phyloP scores from a whole-genome alignment of 352 stramenopile species.

The Globisporangium viniferum region DNA sequence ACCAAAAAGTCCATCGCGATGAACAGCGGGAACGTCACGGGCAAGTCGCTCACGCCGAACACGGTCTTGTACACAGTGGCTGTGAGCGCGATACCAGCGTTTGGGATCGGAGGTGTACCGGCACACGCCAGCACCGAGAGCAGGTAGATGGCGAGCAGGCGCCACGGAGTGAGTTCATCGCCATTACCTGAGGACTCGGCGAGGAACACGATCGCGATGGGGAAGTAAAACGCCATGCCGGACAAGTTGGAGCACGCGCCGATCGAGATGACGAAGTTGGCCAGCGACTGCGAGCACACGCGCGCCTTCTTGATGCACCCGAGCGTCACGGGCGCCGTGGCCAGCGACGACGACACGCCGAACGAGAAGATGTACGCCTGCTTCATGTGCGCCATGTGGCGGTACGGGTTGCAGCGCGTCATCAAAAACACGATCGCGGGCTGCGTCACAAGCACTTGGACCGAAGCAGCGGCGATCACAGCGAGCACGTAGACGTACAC shows the following conservation, averaged over 20 bases:
- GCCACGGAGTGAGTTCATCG: slow-evolving; percentile 40
- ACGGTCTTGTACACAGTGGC: slow-evolving; percentile 64
- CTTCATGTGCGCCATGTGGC: slow-evolving; percentile 61
- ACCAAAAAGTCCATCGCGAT: slow-evolving; percentile 63
- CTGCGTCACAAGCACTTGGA: slow-evolving; percentile 47
- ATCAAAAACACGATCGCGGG: slow-evolving; percentile 62
- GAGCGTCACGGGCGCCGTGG: slow-evolving; percentile 43
- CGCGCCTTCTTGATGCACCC: slow-evolving; percentile 55
- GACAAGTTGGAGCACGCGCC: slow-evolving; percentile 63
- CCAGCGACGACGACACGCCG: slow-evolving; percentile 54
- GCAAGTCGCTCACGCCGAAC: slow-evolving; percentile 42
- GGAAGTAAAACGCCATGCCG: slow-evolving; percentile 55
- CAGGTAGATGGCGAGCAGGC: slow-evolving; percentile 48
- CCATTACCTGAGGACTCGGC: slow-evolving; percentile 58
- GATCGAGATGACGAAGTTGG: slow-evolving; percentile 72
- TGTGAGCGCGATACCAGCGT: slow-evolving; percentile 45
- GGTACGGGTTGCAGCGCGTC: slow-evolving; percentile 66
- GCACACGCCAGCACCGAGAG: slow-evolving; percentile 53
- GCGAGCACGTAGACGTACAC: slow-evolving; percentile 57
- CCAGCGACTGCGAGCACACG: slow-evolving; percentile 65
- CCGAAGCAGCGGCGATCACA: slow-evolving; percentile 24
- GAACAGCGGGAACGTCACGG: slow-evolving; percentile 54
- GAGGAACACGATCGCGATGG: slow-evolving; percentile 58
- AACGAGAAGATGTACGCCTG: slow-evolving; percentile 70
- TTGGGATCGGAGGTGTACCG: slow-evolving; percentile 53